Conservation (phyloP, 495 filamentous ascomycete species). For the Talaromyces wortmannii region DNA sequence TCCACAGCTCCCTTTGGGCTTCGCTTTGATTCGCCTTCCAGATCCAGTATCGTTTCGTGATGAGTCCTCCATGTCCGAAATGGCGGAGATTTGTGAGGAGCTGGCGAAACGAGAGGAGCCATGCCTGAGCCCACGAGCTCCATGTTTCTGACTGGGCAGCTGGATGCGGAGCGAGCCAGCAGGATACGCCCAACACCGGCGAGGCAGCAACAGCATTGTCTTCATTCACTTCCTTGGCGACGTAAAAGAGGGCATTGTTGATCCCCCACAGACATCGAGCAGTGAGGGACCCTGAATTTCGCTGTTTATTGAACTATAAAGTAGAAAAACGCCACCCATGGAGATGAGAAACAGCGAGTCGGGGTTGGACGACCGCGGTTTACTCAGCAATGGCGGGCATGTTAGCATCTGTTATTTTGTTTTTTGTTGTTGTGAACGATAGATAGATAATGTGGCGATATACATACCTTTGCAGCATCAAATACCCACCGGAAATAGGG, state of each 20-base stretch:
- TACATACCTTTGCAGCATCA: conserved; percentile 40
- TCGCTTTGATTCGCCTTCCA: conserved; percentile 56
- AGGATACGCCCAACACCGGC: conserved; percentile 56
- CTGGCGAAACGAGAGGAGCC: conserved; percentile 51
- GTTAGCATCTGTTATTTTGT: conserved; percentile 8
- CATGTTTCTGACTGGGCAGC: conserved; percentile 39
- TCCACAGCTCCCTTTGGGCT: conserved; percentile 52
- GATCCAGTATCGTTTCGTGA: conserved; percentile 55
- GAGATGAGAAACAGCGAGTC: conserved; percentile 1
- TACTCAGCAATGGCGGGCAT: conserved; percentile 11
- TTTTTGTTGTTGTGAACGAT: not conserved
- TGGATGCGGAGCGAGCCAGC: conserved; percentile 52
- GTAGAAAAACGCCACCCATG: not conserved
- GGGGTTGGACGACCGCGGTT: not conserved
- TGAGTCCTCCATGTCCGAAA: conserved; percentile 50
- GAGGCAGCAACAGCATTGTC: not conserved
- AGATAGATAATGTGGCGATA: not conserved
- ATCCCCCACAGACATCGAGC: conserved; percentile 60
- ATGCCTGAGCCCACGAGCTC: conserved; percentile 45
- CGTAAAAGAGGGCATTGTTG: conserved; percentile 56
- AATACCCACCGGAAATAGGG: conserved; percentile 62
- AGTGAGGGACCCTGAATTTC: conserved; percentile 49
- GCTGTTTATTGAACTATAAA: conserved; percentile 39
- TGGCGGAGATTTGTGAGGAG: conserved; percentile 50
- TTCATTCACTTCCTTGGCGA: conserved; percentile 42